Base-by-base conservation (phyloP, 306 rosid species). In the Castanea sativa region DNA sequence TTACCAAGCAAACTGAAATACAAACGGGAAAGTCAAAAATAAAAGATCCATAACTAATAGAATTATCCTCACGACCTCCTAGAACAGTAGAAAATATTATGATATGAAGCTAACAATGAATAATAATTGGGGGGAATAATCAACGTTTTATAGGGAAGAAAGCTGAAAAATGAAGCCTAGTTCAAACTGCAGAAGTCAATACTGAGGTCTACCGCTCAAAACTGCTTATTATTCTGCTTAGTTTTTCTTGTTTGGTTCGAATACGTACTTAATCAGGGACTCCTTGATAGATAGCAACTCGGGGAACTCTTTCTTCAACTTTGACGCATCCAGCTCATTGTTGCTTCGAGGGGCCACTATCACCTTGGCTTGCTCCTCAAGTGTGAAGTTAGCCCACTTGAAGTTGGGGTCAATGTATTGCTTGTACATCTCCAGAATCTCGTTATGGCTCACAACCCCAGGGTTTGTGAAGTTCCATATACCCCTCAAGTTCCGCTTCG, bases 391-490 rank as follows among this genome's bases (percentile, higher is more conserved):
- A 16, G 9, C 74, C 91, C 92, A 93, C 83, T 88, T 86, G 86
- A 93, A 93, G 55, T 63, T 68, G 2, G 93, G 93, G 73, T 93
- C 87, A 29, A 93, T 86, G 86, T 90, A 91, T 41, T 91, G 78
- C 80, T 84, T 85, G 89, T 91, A 93, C 98, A 93, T 89, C 92
- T 93, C 94, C 8, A 93, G 90, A 57, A 93, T 83, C 86, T 90
- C 98, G 7, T 93, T 93, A 49, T 93, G 98, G 83, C 98, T 93
- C 72, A 90, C 98, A 1, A 86, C 97, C 2, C 98, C 98, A 0
- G 98, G 98, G 65, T 93, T 91, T 76, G 98, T 93, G 88, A 93
- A 93, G 94, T 93, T 93, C 93, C 93, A 93, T 41, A 93, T 93
- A 30, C 97, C 98, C 79, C 88, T 90, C 88, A 90, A 57, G 90